Evolutionary conservation across 2,329 filamentous ascomycete species (phyloP).

Genomic region (Exophiala dermatitidis): DNA sequence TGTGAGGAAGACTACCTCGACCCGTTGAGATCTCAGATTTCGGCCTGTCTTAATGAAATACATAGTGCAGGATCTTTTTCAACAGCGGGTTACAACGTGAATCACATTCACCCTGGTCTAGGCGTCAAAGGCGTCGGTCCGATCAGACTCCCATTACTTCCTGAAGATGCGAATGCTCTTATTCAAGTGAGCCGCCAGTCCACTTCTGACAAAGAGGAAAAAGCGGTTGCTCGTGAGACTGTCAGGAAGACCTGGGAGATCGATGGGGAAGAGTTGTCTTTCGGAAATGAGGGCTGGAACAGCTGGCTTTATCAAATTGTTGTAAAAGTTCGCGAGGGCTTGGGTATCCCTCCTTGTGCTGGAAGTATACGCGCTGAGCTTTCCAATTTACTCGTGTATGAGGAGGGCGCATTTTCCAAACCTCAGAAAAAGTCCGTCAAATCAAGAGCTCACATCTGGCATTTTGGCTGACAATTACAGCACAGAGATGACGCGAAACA

Average conservation of each 20-base stretch:
- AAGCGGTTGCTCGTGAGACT: slow-evolving; percentile 36
- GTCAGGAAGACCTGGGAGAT: slow-evolving; percentile 43
- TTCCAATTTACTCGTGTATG: slow-evolving; percentile 46
- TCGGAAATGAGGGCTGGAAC: slow-evolving; percentile 34
- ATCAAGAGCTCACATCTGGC: neutral
- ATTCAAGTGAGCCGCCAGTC: slow-evolving; percentile 12
- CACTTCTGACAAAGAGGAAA: slow-evolving; percentile 36
- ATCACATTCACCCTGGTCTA: too few relatives aligned
- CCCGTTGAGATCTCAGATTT: too few relatives aligned
- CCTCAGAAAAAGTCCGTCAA: slow-evolving; percentile 35
- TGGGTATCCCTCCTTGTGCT: slow-evolving; percentile 25
- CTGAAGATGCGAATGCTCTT: slow-evolving; percentile 20
- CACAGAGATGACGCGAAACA: slow-evolving; percentile 41
- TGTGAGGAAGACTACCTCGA: too few relatives aligned
- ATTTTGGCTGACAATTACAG: neutral
- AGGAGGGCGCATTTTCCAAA: slow-evolving; percentile 45
- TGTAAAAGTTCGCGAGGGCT: slow-evolving; percentile 1
- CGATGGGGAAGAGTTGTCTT: slow-evolving; percentile 34
- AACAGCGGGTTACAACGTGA: too few relatives aligned
- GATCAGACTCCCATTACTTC: slow-evolving; percentile 19
- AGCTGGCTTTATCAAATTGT: slow-evolving; percentile 6
- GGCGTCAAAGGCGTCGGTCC: slow-evolving; percentile 9
- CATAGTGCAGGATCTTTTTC: too few relatives aligned
- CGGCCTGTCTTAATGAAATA: too few relatives aligned
- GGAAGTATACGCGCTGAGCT: slow-evolving; percentile 33